Percentiles rank a stretch among this genome's conserved stretches.
phyloP scores from a whole-genome alignment of 1,139 yeast species.

The Lodderomyces jiufengensis region DNA sequence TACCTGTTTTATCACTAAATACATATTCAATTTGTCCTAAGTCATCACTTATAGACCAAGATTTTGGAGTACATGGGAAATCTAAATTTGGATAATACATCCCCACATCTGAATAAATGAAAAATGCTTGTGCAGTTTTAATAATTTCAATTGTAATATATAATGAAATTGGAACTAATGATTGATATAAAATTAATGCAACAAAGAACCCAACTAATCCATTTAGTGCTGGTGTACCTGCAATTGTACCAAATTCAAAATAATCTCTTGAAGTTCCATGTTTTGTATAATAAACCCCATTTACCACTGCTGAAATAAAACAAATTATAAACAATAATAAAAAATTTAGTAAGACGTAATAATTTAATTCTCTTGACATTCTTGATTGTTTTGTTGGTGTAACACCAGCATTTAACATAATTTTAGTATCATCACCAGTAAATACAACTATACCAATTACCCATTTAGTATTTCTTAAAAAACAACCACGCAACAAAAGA shows the following conservation, averaged over 20 bases:
- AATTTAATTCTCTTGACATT: slow-evolving; percentile 49
- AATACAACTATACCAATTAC: slow-evolving; percentile 49
- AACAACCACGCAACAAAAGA: slow-evolving; percentile 49
- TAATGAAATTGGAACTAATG: slow-evolving; percentile 57
- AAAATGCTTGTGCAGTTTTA: slow-evolving; percentile 56
- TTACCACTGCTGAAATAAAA: slow-evolving; percentile 50
- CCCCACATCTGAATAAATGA: slow-evolving; percentile 49
- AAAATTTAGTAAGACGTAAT: slow-evolving; percentile 48
- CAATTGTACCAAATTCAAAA: slow-evolving; percentile 51
- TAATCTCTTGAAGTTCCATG: slow-evolving; percentile 34
- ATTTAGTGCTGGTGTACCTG: slow-evolving; percentile 47
- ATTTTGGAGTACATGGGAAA: slow-evolving; percentile 58
- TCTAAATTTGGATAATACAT: slow-evolving; percentile 53
- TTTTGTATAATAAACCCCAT: slow-evolving; percentile 46
- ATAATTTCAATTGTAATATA: slow-evolving; percentile 59
- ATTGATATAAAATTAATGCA: slow-evolving; percentile 52
- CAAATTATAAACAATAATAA: slow-evolving; percentile 45
- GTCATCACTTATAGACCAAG: slow-evolving; percentile 63
- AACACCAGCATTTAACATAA: slow-evolving; percentile 54
- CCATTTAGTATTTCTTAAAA: slow-evolving; percentile 54
- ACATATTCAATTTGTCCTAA: slow-evolving; percentile 63
- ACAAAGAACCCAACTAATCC: slow-evolving; percentile 52
- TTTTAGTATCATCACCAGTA: slow-evolving; percentile 55
- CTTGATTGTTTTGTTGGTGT: slow-evolving; percentile 57
- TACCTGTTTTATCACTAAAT: slow-evolving; percentile 61